Conservation (phyloP, 805 yeast genomes). For the Suhomyces canberraensis region DNA sequence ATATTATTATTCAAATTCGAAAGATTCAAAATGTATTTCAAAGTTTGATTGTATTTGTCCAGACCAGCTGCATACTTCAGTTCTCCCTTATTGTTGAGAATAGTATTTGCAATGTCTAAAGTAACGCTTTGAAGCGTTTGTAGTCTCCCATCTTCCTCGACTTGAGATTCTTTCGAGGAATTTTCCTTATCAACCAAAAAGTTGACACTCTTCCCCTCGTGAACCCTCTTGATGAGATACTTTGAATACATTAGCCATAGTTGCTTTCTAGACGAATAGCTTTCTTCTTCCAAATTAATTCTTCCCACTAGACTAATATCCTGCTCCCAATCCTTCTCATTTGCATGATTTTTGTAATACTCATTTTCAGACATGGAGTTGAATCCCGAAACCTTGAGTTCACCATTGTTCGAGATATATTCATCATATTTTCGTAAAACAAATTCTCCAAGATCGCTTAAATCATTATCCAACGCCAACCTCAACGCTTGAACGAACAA, state of each 20-base stretch:
- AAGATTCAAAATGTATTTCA: conserved; percentile 30
- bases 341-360: not conserved
- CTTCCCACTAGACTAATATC: conserved; percentile 31
- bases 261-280: conserved; percentile 51
- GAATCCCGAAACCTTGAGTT: conserved; percentile 4
- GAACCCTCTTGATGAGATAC: conserved; percentile 40
- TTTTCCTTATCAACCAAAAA: conserved; percentile 2
- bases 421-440: conserved; percentile 34
- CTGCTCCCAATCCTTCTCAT: conserved; percentile 32
- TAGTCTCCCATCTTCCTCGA: conserved; percentile 3
- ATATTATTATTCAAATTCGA: conserved; percentile 21
- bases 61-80: conserved; percentile 23
- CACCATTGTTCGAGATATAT: conserved; percentile 11
- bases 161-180: not conserved
- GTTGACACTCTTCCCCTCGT: conserved; percentile 11
- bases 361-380: conserved; percentile 1
- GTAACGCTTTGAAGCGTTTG: conserved; percentile 5
- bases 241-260: conserved; percentile 70
- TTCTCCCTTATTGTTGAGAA: conserved; percentile 19
- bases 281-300: conserved; percentile 33
- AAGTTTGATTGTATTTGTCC: conserved; percentile 20
- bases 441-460: conserved; percentile 51
- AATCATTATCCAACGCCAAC: conserved; percentile 61
- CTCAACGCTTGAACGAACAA: conserved; percentile 78
- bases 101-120: conserved; percentile 6